These are phyloP conservation scores for Mucor velutinosus DNA, from an alignment of 371 early-diverging fungal genomes.

Conservation along the genomic window DNA sequence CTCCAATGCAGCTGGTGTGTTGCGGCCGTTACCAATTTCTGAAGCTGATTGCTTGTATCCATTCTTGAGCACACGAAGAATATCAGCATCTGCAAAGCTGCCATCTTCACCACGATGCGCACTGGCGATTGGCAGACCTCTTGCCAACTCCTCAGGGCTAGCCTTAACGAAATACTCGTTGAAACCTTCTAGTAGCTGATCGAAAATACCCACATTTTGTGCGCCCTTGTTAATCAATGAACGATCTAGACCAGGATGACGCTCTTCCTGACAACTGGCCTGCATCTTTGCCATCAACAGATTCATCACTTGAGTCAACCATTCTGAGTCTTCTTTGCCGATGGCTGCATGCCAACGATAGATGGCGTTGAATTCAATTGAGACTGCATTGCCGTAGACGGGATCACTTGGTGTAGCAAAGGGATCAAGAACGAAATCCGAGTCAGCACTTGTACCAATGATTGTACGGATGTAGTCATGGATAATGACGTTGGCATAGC, in stretches of 20 bases:
- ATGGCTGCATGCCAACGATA: slow-evolving; percentile 59
- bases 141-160: slow-evolving; percentile 32
- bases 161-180: slow-evolving; percentile 42
- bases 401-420: slow-evolving; percentile 25
- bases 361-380: slow-evolving; percentile 52
- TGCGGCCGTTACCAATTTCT: slow-evolving; percentile 47
- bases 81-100: slow-evolving; percentile 35
- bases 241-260: slow-evolving; percentile 11
- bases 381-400: slow-evolving; percentile 50
- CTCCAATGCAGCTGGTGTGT: slow-evolving; percentile 43
- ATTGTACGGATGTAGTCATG: slow-evolving; percentile 56
- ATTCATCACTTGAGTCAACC: slow-evolving; percentile 37
- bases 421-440: slow-evolving; percentile 40
- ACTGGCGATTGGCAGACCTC: slow-evolving; percentile 43
- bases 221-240: slow-evolving; percentile 26
- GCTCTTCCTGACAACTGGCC: not conserved
- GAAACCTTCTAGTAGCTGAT: slow-evolving; percentile 26
- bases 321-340: slow-evolving; percentile 43
- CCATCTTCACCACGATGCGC: slow-evolving; percentile 44
- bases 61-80: slow-evolving; percentile 24
- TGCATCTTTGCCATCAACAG: slow-evolving; percentile 17
- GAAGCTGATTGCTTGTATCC: slow-evolving; percentile 36
- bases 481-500: slow-evolving; percentile 45
- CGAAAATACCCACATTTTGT: slow-evolving; percentile 24
- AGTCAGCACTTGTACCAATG: slow-evolving; percentile 39